phyloP scores from a whole-genome alignment of 176 grass and related monocot species.

The Poa annua region DNA sequence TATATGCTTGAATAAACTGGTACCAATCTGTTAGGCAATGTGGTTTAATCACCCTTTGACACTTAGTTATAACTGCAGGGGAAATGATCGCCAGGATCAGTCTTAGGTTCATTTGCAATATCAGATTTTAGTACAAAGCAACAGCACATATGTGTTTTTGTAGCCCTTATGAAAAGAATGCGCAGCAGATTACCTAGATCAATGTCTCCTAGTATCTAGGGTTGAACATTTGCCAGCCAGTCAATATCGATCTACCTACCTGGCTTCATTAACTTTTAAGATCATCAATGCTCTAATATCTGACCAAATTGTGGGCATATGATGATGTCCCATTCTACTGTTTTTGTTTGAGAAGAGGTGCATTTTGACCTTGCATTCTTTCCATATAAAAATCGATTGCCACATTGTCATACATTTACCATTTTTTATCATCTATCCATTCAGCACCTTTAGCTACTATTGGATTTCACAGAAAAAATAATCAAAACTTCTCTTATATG shows the following conservation, averaged over 20 bases:
- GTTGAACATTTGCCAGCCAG: conserved; percentile 3
- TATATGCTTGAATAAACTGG: neutral
- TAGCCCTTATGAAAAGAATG: conserved; percentile 3
- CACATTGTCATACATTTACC: neutral
- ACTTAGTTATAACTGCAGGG: neutral
- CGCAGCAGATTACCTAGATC: neutral
- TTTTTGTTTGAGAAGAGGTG: neutral
- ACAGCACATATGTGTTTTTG: neutral
- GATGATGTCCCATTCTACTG: conserved; percentile 16
- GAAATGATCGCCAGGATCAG: neutral
- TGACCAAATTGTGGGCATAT: neutral
- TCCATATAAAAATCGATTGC: neutral
- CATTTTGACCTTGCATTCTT: neutral
- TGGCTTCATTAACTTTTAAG: neutral
- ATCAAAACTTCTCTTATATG: neutral
- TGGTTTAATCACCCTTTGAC: neutral
- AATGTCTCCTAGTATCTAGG: neutral
- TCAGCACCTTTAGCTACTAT: neutral
- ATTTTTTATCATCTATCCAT: neutral
- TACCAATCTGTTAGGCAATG: neutral
- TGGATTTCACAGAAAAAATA: neutral
- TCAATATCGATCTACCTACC: conserved; percentile 3
- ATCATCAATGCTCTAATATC: neutral
- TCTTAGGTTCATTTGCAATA: neutral
- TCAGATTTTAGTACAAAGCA: neutral